Conservation (phyloP, 2,329 filamentous ascomycete species). For the Penicillium sumatraense region DNA sequence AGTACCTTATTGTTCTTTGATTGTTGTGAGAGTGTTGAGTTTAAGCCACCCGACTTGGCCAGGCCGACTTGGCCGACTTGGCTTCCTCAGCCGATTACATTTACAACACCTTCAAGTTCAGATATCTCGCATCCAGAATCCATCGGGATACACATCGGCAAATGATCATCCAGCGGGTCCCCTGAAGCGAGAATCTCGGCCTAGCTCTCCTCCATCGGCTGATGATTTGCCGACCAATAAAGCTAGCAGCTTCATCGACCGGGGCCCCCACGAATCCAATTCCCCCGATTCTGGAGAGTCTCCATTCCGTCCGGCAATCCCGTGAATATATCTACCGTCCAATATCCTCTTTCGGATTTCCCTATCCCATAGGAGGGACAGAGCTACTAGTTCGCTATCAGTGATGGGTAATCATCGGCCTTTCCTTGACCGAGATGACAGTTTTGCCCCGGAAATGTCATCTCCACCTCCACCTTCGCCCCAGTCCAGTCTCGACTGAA, state of each 20-base stretch:
- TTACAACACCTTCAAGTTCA: too few species aligned
- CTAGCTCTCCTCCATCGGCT: background rate
- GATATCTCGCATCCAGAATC: background rate
- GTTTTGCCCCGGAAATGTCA: background rate
- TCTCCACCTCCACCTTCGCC: background rate
- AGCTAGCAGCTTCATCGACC: background rate
- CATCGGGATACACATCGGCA: slow-evolving; percentile 7
- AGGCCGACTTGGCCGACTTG: slow-evolving; percentile 9
- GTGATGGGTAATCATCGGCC: background rate
- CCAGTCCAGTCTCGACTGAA: too few species aligned
- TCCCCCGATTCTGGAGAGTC: background rate
- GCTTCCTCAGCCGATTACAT: background rate
- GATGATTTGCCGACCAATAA: background rate
- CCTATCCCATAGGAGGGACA: too few species aligned
- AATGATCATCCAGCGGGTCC: background rate
- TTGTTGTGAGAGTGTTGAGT: too few species aligned
- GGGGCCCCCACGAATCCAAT: background rate
- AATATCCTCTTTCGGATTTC: too few species aligned
- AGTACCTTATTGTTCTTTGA: too few species aligned
- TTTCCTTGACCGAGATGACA: background rate
- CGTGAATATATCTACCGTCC: slow-evolving; percentile 6
- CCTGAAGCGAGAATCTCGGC: background rate
- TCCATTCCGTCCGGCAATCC: slow-evolving; percentile 7
- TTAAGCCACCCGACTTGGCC: slow-evolving; percentile 11
- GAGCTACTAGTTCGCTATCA: too few species aligned